Percentiles rank a stretch among this genome's conserved stretches.
Evolutionary conservation across 2,329 filamentous ascomycete species (phyloP).

Genomic region (Acrocalymma vagum): DNA sequence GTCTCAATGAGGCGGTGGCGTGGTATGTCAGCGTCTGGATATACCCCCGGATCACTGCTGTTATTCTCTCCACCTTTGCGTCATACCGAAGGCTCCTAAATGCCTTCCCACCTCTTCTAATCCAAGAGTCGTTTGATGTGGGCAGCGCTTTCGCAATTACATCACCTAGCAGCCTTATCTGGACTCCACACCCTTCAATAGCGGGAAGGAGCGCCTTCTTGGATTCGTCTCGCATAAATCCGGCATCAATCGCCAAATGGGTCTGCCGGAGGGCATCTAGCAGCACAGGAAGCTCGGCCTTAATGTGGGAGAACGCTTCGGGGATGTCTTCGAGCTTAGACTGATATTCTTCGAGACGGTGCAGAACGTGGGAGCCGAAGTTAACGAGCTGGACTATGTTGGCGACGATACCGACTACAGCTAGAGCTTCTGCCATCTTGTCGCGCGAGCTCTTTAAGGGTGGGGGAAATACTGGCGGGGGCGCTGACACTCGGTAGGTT

Average conservation of each 20-base stretch:
- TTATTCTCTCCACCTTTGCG: slow-evolving; percentile 17
- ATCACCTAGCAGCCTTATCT: slow-evolving; percentile 16
- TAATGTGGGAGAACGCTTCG: slow-evolving; percentile 10
- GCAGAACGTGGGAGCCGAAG: slow-evolving; percentile 8
- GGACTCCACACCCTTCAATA: slow-evolving; percentile 15
- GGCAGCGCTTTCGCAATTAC: slow-evolving; percentile 19
- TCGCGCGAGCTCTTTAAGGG: too few relatives aligned
- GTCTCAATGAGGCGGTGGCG: slow-evolving; percentile 2
- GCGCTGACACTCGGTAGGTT: too few relatives aligned
- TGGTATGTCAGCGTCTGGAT: slow-evolving; percentile 14
- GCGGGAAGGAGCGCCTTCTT: slow-evolving; percentile 14
- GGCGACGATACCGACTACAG: slow-evolving; percentile 10
- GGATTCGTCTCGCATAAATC: slow-evolving; percentile 3
- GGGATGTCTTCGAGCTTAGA: slow-evolving; percentile 9
- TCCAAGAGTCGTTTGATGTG: slow-evolving; percentile 10
- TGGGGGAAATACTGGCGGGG: too few relatives aligned
- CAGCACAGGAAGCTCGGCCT: slow-evolving; percentile 32
- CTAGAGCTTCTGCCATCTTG: slow-evolving; percentile 16
- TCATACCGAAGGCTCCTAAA: slow-evolving; percentile 16
- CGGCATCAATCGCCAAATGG: slow-evolving; percentile 7
- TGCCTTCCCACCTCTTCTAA: slow-evolving; percentile 14
- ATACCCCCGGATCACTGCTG: slow-evolving; percentile 9
- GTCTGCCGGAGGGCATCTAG: slow-evolving; percentile 14
- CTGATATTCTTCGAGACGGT: slow-evolving; percentile 13
- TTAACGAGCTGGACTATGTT: slow-evolving; percentile 12